A percentile compares a stretch with the other conserved stretches of the same genome.
Evolutionary conservation across 148 eudicot genomes (phyloP).

Genomic region (Persicaria tinctoria): DNA sequence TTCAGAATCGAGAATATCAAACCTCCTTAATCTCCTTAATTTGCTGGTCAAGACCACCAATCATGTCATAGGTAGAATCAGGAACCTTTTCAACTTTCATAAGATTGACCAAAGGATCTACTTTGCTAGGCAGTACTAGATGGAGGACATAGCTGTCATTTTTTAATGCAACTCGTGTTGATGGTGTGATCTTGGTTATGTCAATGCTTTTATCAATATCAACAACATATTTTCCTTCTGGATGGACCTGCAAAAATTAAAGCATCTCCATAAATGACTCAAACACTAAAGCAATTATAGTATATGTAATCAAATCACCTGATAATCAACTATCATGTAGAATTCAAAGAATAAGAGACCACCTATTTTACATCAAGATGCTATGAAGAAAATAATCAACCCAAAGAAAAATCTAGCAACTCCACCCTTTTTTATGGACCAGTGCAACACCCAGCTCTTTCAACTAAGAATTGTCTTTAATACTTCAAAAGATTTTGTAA

Average conservation of each 20-base stretch:
- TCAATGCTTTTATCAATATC: slow-evolving; percentile 72
- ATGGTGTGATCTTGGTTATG: slow-evolving; percentile 66
- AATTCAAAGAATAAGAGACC: neutral
- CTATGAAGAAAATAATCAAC: neutral
- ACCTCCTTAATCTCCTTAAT: slow-evolving; percentile 88
- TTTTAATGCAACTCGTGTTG: slow-evolving; percentile 69
- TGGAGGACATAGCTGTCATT: slow-evolving; percentile 81
- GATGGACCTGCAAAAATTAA: slow-evolving; percentile 47
- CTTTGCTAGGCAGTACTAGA: slow-evolving; percentile 71
- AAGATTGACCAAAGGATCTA: slow-evolving; percentile 73
- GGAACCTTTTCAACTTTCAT: slow-evolving; percentile 88
- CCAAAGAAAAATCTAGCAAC: neutral
- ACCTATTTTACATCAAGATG: neutral
- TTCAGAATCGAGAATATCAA: neutral
- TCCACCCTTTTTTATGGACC: neutral
- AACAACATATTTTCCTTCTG: slow-evolving; percentile 81
- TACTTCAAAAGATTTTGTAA: neutral
- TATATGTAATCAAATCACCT: neutral
- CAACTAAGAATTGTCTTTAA: neutral
- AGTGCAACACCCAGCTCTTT: neutral
- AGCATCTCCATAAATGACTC: neutral
- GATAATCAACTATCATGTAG: neutral
- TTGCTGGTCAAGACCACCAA: slow-evolving; percentile 85
- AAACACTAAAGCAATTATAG: neutral
- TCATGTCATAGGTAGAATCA: slow-evolving; percentile 78